These are phyloP conservation scores for Nicotiana benthamiana DNA, from an alignment of 257 asterid genomes.

Conservation along the genomic window DNA sequence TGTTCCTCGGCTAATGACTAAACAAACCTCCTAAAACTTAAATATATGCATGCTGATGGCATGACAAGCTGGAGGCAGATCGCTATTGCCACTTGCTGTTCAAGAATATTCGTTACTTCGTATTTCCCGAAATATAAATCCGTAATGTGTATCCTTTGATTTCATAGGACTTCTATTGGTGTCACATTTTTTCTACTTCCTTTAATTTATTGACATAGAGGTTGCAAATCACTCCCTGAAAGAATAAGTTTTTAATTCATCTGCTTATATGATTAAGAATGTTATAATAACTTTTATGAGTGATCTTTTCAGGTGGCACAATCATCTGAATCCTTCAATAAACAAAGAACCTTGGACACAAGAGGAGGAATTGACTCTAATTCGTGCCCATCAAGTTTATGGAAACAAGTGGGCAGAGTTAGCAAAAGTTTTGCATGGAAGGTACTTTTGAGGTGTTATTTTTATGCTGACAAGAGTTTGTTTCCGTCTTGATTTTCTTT, in stretches of 20 bases:
- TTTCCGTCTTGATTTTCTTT: neutral
- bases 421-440: slow-evolving; percentile 81
- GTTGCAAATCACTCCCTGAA: neutral
- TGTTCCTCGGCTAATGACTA: neutral
- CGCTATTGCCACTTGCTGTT: neutral
- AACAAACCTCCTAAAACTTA: neutral
- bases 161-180: neutral
- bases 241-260: neutral
- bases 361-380: slow-evolving; percentile 84
- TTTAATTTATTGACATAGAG: neutral
- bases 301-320: slow-evolving; percentile 71
- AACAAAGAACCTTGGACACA: slow-evolving; percentile 94
- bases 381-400: slow-evolving; percentile 69
- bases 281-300: neutral
- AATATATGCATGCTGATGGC: neutral
- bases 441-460: slow-evolving; percentile 33
- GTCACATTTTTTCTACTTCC: neutral
- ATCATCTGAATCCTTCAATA: slow-evolving; percentile 88
- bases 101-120: neutral
- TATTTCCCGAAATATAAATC: neutral
- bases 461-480: neutral
- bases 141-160: neutral
- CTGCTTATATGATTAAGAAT: neutral
- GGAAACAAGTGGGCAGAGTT: slow-evolving; percentile 99
- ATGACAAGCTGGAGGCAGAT: neutral